Base-by-base conservation (phyloP, 768 basidiomycete genomes). In the Calocybe cyanea region DNA sequence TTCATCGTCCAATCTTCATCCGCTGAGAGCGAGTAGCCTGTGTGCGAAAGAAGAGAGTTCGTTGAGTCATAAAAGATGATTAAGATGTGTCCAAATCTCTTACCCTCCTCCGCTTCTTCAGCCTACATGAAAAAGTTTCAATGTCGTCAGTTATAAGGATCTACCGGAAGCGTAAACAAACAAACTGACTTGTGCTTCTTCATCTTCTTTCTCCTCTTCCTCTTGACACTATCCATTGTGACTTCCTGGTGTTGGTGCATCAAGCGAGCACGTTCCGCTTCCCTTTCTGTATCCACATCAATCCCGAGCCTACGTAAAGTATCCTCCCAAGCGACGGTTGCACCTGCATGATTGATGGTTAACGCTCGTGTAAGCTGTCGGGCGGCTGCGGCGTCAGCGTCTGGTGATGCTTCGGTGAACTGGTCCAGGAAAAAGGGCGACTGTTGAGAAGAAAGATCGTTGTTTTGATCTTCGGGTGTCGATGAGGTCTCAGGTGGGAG, bases 171-270 rank as follows among this genome's bases (percentile, higher is more conserved):
- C 31, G 40, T n/a, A 28, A 47, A 43, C 35, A 18, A 40, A 20
- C 38, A 20, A 2, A 75, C 87, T 66, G 59, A 92, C 91, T 94
- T 94, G 65, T 95, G 92, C 70, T 93, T 95, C 78, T 86, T 91
- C 84, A 95, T 95, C 82, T 94, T 95, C 81, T 83, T 87, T 73
- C 81, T 73, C 56, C 81, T 76, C 75, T 92, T 92, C 64, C 89
- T 78, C 72, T 84, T 87, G 21, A 80, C 81, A 55, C 89, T 91
- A 56, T 92, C 90, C 68, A 88, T 72, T 61, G 81, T 64, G 13
- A 88, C 75, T 35, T 78, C 75, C 53, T 80, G 74, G 75, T 76
- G 66, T 54, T 78, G 71, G 47, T 75, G 72, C 42, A 76, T 76
- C 60, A 74, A 65, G 44, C 71, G 69, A 35, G 77, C 70, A 45